These are phyloP conservation scores for Silene noctiflora DNA, from an alignment of 179 eudicot genomes.

Conservation along the genomic window DNA sequence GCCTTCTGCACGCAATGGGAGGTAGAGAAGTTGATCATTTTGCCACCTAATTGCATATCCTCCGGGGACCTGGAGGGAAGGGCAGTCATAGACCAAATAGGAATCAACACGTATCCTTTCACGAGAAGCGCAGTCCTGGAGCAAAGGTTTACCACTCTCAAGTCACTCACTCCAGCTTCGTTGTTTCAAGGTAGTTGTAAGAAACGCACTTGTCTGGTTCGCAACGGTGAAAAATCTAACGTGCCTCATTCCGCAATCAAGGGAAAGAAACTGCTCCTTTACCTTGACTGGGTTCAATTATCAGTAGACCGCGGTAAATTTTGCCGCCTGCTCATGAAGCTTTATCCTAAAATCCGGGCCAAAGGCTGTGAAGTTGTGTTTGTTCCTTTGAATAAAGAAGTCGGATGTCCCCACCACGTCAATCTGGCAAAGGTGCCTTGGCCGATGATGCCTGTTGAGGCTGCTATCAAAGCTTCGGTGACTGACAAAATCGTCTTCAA, in stretches of 20 bases:
- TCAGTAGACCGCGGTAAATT: neutral
- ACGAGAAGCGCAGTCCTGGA: neutral
- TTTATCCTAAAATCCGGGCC: neutral
- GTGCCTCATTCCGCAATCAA: neutral
- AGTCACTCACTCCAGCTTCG: neutral
- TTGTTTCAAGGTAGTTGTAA: neutral
- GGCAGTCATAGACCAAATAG: neutral
- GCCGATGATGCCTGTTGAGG: neutral
- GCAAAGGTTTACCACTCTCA: neutral
- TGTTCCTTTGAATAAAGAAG: neutral
- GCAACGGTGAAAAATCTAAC: neutral
- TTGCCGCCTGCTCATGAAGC: neutral
- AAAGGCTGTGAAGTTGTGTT: neutral
- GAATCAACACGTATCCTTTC: neutral
- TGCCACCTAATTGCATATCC: neutral
- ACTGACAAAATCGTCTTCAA: neutral
- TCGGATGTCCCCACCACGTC: neutral
- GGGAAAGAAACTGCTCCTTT: neutral
- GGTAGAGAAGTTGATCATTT: neutral
- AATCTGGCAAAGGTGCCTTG: neutral
- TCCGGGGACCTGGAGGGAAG: neutral
- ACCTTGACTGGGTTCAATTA: neutral
- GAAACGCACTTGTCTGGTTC: neutral
- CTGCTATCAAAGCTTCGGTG: neutral
- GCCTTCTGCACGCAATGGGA: neutral